Percentiles rank a stretch among this genome's conserved stretches.
These are phyloP conservation scores for Hymenoscyphus fructigenus DNA, from an alignment of 2,329 filamentous ascomycete genomes.

Conservation along the genomic window DNA sequence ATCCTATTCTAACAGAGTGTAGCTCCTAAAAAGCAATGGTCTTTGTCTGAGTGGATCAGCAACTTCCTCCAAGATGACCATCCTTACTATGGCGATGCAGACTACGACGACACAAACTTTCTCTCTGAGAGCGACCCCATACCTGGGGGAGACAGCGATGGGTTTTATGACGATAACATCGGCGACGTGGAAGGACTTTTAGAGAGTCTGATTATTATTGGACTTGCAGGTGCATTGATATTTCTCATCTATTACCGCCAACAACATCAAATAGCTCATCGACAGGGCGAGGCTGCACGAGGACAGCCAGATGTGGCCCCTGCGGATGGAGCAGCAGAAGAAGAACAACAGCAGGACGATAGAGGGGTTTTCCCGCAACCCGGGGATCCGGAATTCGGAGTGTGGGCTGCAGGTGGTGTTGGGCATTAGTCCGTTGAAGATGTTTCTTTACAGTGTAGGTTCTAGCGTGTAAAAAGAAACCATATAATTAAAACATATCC, in stretches of 20 bases:
- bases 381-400: constrained; percentile 64
- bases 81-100: constrained; percentile 58
- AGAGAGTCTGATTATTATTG: constrained; percentile 82
- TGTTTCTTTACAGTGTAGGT: constrained; percentile 20
- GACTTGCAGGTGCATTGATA: constrained; percentile 70
- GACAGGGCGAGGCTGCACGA: constrained; percentile 42
- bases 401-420: constrained; percentile 64
- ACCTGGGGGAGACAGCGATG: constrained; percentile 54
- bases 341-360: constrained; percentile 39
- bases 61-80: constrained; percentile 75
- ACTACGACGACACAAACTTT: constrained; percentile 39
- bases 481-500: neutral
- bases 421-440: constrained; percentile 48
- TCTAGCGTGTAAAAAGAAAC: constrained; percentile 7
- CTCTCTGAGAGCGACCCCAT: constrained; percentile 53
- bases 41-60: constrained; percentile 79
- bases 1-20: constrained; percentile 33
- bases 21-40: constrained; percentile 73
- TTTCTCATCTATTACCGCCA: constrained; percentile 81
- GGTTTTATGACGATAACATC: constrained; percentile 60
- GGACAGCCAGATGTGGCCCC: constrained; percentile 36
- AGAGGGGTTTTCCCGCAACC: constrained; percentile 63
- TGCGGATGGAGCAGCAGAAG: constrained; percentile 23
- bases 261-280: constrained; percentile 60
- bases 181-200: constrained; percentile 68